Percentiles rank a stretch among this genome's conserved stretches.
Evolutionary conservation across 2,329 filamentous ascomycete species (phyloP).

Genomic region (Exophiala sideris): DNA sequence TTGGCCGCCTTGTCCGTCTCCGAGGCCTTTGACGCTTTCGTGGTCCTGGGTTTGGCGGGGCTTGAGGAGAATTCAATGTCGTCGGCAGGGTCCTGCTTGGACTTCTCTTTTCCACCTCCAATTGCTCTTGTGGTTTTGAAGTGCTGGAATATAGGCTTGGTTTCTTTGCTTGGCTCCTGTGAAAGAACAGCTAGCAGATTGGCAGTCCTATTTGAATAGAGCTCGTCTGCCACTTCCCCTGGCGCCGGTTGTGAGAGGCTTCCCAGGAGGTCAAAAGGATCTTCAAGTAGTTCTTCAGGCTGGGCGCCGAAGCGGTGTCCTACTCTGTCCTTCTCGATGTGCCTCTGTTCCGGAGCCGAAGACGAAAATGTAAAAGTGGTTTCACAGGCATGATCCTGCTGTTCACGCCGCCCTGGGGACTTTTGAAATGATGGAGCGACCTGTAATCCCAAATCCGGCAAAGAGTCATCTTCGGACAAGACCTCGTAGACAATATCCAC

Average conservation of each 20-base stretch:
- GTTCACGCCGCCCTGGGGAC: background rate
- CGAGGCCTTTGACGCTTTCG: slow-evolving; percentile 27
- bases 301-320: slow-evolving; percentile 4
- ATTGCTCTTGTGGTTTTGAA: slow-evolving; percentile 14
- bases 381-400: slow-evolving; percentile 33
- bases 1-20: slow-evolving; percentile 46
- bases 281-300: slow-evolving; percentile 38
- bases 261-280: slow-evolving; percentile 28
- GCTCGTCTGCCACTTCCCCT: slow-evolving; percentile 25
- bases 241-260: slow-evolving; percentile 14
- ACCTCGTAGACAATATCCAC: slow-evolving; percentile 12
- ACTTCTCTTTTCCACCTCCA: slow-evolving; percentile 18
- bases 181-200: slow-evolving; percentile 37
- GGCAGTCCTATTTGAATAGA: slow-evolving; percentile 42
- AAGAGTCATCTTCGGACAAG: slow-evolving; percentile 17
- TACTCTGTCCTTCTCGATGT: background rate
- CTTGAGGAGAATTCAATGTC: slow-evolving; percentile 36
- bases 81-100: slow-evolving; percentile 9
- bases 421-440: background rate
- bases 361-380: slow-evolving; percentile 40
- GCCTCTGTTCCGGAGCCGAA: slow-evolving; percentile 33
- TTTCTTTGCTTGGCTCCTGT: slow-evolving; percentile 13
- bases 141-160: slow-evolving; percentile 5
- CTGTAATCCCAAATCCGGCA: background rate
- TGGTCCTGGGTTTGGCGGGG: slow-evolving; percentile 33